Conservation (phyloP, 2,329 filamentous ascomycete genomes). For the Aureobasidium melanogenum region DNA sequence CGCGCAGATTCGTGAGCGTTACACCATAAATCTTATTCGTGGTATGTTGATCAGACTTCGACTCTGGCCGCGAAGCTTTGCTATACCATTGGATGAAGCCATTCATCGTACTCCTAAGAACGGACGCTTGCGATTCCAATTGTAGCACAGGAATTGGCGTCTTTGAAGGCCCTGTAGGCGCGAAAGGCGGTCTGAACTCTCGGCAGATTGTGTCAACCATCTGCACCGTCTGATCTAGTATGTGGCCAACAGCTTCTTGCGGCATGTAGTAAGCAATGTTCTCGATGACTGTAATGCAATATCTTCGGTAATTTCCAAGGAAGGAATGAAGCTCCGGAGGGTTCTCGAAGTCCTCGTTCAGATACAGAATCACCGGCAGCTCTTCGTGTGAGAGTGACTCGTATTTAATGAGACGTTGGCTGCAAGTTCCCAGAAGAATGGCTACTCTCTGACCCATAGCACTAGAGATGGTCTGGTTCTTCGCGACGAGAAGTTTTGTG, state of each 20-base stretch:
- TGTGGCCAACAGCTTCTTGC: constrained; percentile 77
- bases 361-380: constrained; percentile 69
- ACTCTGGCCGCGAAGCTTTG: constrained; percentile 7
- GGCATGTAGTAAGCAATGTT: constrained; percentile 73
- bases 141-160: constrained; percentile 63
- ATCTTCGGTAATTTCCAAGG: constrained; percentile 87
- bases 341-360: constrained; percentile 91
- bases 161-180: constrained; percentile 44
- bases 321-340: constrained; percentile 90
- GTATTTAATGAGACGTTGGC: constrained; percentile 74
- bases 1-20: neutral
- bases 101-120: constrained; percentile 12
- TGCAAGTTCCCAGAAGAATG: constrained; percentile 72
- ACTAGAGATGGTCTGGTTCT: constrained; percentile 57
- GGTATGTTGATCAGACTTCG: constrained; percentile 2
- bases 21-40: constrained; percentile 4
- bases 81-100: constrained; percentile 12
- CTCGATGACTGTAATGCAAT: constrained; percentile 81
- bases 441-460: constrained; percentile 56
- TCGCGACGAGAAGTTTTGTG: constrained; percentile 70
- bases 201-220: constrained; percentile 50
- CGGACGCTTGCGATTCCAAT: constrained; percentile 61
- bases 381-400: constrained; percentile 77
- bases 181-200: constrained; percentile 3
- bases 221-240: constrained; percentile 68